Evolutionary conservation across 805 yeast species (phyloP), one percentile per base, ranked within the genome.

Genomic region (Saccharomycopsis synnaedendra): DNA sequence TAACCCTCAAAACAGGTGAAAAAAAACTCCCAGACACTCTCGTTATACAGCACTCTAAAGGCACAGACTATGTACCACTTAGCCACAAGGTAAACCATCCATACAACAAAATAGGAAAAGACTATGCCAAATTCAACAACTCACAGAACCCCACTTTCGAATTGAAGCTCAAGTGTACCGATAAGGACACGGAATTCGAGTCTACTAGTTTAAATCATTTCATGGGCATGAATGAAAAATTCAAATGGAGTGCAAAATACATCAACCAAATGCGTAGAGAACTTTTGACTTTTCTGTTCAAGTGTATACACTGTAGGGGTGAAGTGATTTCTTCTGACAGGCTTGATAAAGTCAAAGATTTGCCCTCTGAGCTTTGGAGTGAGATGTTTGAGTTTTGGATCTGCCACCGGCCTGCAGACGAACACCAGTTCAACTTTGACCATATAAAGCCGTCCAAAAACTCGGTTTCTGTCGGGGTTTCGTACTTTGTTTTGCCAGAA

Each of bases 301-400:
- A 32, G 9, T 76, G 72, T 51, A 27, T 29, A 0, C 2, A 50
- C 0, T 75, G 80, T 51, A 50, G 52, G 1, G 1, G n/a, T 0
- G 36, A 28, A 0, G 27, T 72, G 1, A 48, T 71, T 1, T 58
- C 63, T 44, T 66, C 74, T 0, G n/a, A 39, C 0, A 43, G 59
- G 0, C 58, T 69, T 11, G 28, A 41, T 3, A 62, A 58, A 9
- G 64, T 78, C 41, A 58, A 64, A 46, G 85, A 85, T 37, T 75
- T 90, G 80, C 98, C 98, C 0, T 83, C 95, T 1, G 97, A 88
- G 58, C 68, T 77, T 43, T 90, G 98, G 98, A 78, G 82, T 9
- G 98, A 90, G 60, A 67, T 93, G 74, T 83, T 90, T 95, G 97
- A 90, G 49, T 84, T 83, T 55, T 90, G 98, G 98, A 97, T 90